Evolutionary conservation across 202 grass and related monocot species (phyloP), one percentile per base, ranked within the genome.

Genomic region (Carex arenaria): DNA sequence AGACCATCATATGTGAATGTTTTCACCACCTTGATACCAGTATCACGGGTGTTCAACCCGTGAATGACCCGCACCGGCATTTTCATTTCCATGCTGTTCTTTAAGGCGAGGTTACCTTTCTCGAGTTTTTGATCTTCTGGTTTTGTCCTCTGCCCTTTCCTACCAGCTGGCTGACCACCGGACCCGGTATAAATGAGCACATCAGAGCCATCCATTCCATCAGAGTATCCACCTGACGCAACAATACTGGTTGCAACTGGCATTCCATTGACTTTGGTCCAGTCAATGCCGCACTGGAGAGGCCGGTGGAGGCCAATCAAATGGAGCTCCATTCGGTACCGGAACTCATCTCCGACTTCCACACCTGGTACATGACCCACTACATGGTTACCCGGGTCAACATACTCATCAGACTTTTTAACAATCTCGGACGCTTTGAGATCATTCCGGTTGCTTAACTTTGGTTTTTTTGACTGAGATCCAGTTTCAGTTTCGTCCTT

Each of bases 1-100:
- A 99, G 38, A 43, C 96, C 96, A 85, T 93, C 96, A 70, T 99
- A 99, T 51, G 82, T 94, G 64, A 87, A 99, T 64, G 86, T 96
- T 0, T 83, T 87, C 32, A 85, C 73, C 31, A 59, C 20, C 4
- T 55, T 78, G 68, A 85, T 87, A 51, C 47, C 47, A 45, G 85
- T 28, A 70, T 67, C 85, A 78, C 86, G 88, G 52, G 72, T 84
- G 45, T 86, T 96, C 80, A 88, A 84, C 32, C 96, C 96, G 85
- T 99, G 90, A 82, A 93, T 99, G 19, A 99, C 96, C 66, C 93
- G 71, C 5, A 99, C 96, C 3, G 90, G 90, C 20, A 19, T 9
- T 83, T 86, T 90, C 49, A 83, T 63, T 36, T 90, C 49, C 5
- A 97, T 94, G 83, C 89, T 90, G 85, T 94, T 97, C 70, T 97